phyloP scores from a whole-genome alignment of 2,329 filamentous ascomycete species.

The Diaporthe sp. region DNA sequence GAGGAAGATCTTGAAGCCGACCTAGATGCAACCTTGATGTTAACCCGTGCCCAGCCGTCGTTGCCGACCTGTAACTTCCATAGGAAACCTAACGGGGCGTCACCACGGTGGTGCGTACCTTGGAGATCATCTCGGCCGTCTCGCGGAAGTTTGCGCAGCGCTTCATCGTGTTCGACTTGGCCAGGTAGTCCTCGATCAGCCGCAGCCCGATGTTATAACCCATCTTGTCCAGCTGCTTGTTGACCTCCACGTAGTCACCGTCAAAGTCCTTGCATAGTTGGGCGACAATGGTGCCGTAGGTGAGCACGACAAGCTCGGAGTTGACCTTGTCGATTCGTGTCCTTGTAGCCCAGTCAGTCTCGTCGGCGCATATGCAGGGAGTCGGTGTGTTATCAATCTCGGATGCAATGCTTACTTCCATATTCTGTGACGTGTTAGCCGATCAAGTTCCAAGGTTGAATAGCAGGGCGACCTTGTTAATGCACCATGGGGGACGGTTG shows the following conservation, averaged over 20 bases:
- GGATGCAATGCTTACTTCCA: constrained; percentile 82
- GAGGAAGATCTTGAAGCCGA: constrained; percentile 99
- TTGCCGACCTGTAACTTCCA: not conserved
- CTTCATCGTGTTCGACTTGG: constrained; percentile 91
- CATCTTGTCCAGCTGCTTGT: constrained; percentile 99
- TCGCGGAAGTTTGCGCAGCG: constrained; percentile 94
- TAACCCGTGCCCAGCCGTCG: not conserved
- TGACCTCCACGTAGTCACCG: constrained; percentile 93
- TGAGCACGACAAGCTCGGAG: constrained; percentile 95
- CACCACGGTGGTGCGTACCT: constrained; percentile 65
- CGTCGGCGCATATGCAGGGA: too few relatives aligned
- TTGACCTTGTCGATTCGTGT: constrained; percentile 98
- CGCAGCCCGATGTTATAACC: constrained; percentile 98
- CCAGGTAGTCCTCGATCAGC: constrained; percentile 96
- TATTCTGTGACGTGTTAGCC: constrained; percentile 69
- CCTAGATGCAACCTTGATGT: constrained; percentile 62
- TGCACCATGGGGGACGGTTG: not conserved
- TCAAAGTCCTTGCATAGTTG: constrained; percentile 98
- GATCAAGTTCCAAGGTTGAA: constrained; percentile 42
- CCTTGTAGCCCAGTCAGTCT: constrained; percentile 63
- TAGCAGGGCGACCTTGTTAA: not conserved
- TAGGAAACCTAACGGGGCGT: too few relatives aligned
- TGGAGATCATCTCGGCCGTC: constrained; percentile 96
- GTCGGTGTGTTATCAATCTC: not conserved
- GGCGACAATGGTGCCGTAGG: constrained; percentile 96